Base-by-base conservation (phyloP, 225 moss, liverwort and hornwort species). In the Pseudisothecium myosuroides region DNA sequence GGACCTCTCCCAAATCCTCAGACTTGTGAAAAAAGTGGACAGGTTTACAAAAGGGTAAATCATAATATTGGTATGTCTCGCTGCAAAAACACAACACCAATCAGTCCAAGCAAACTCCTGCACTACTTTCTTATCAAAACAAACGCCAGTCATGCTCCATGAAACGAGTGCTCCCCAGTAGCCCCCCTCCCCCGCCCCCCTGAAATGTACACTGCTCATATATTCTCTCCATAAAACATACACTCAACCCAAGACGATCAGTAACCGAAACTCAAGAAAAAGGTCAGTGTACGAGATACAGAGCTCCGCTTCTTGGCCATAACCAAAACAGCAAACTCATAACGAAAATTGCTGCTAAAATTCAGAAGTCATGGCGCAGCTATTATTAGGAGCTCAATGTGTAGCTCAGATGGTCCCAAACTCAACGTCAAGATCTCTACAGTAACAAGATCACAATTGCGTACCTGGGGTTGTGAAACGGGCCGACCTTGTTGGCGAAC, bases 51-150 rank as follows among this genome's bases (percentile, higher is more conserved):
- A 98, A 98, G 54, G 98, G 97, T 85, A 98, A 91, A 92, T 98
- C 98, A 83, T 96, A 98, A 61, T 98, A 98, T 88, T 98, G 98
- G 86, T 98, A 98, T n/a, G 98, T 98, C 93, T 98, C 98, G 78
- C 98, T 98, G 97, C 54, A 84, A 80, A 54, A 80, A 88, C 49
- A 82, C 31, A 81, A 88, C 41, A 81, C 29, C 45, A 62, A 84
- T 67, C 22, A 87, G 58, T 87, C 80, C 83, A 59, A 54, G 65
- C 18, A 76, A 80, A 65, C 39, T 87, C 73, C 80, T 77, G 45
- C 76, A 78, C 81, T 60, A 52, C 43, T 74, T 61, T 17, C 50
- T 45, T 36, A 24, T 54, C 88, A 79, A 37, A 62, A 66, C 15
- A 80, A 80, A 72, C 32, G 69, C 22, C 66, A 19, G 20, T 56